Evolutionary conservation across 352 stramenopile species (phyloP).

Genomic region (Phytopythium helicoides): DNA sequence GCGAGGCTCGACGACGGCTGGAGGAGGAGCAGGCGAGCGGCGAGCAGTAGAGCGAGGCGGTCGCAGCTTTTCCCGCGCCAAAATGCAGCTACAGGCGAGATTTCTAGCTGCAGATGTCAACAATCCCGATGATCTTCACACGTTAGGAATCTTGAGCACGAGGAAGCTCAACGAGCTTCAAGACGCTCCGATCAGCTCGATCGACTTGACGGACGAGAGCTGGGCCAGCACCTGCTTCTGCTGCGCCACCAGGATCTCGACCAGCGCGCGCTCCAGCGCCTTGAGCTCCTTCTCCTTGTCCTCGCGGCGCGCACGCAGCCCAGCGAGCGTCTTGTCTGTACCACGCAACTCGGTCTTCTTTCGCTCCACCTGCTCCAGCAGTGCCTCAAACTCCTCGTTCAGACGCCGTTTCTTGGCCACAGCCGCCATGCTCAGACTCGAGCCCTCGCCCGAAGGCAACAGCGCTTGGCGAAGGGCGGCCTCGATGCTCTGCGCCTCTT

Average conservation of each 20-base stretch:
- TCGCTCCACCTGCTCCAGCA: conserved; percentile 71
- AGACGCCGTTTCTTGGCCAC: conserved; percentile 76
- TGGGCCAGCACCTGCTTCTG: conserved; percentile 72
- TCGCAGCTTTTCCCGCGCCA: too few relatives aligned
- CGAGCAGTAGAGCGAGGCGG: conserved; percentile 11
- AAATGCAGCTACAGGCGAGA: too few relatives aligned
- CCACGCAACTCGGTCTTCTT: conserved; percentile 61
- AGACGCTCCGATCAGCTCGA: neutral
- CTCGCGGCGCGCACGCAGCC: conserved; percentile 47
- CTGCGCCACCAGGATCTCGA: conserved; percentile 83
- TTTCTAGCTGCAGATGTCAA: too few relatives aligned
- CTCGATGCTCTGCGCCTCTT: conserved; percentile 56
- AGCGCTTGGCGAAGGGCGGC: conserved; percentile 59
- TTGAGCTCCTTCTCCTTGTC: conserved; percentile 83
- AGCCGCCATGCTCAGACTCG: conserved; percentile 50
- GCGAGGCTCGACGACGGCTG: conserved; percentile 57
- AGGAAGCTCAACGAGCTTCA: too few relatives aligned
- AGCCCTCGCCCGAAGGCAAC: conserved; percentile 21
- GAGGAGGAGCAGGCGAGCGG: conserved; percentile 31
- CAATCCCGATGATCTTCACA: too few relatives aligned
- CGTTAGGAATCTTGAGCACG: too few relatives aligned
- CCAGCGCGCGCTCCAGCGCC: conserved; percentile 69
- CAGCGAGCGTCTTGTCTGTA: conserved; percentile 58
- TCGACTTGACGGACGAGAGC: conserved; percentile 21
- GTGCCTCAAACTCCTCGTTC: conserved; percentile 77